phyloP scores from a whole-genome alignment of 2,329 filamentous ascomycete genomes.

The Hymenoscyphus infarciens region DNA sequence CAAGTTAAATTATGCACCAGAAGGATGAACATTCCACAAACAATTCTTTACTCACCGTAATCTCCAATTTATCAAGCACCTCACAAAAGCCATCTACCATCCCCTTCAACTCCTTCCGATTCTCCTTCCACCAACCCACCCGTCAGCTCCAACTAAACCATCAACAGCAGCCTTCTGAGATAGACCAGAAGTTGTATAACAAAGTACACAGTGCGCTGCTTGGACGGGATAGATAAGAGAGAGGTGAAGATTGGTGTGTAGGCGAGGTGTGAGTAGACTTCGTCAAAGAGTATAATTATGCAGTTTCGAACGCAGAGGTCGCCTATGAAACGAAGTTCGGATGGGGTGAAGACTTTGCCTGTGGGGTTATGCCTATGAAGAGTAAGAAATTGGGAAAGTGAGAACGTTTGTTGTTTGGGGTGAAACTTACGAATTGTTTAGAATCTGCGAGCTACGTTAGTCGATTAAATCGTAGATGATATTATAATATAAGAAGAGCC shows the following conservation, averaged over 20 bases:
- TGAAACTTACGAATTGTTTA: not conserved
- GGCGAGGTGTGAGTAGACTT: slow-evolving; percentile 1
- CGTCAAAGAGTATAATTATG: not conserved
- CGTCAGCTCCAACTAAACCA: not conserved
- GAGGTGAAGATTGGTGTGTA: slow-evolving; percentile 1
- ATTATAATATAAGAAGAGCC: no score
- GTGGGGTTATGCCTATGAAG: not conserved
- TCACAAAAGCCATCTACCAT: not conserved
- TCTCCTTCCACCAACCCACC: not conserved
- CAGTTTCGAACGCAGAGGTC: slow-evolving; percentile 3
- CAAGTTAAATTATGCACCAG: not conserved
- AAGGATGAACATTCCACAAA: not conserved
- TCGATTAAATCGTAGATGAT: not conserved
- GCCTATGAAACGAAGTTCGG: not conserved
- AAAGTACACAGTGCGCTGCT: not conserved
- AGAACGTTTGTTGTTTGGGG: not conserved
- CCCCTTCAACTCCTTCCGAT: not conserved
- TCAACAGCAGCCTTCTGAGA: not conserved
- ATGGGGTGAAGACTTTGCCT: not conserved
- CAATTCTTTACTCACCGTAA: not conserved
- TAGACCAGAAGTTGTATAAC: not conserved
- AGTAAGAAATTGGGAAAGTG: not conserved
- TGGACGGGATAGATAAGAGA: slow-evolving; percentile 1
- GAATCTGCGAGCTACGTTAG: not conserved
- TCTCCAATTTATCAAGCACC: not conserved